Conservation (phyloP, 176 grass and related monocot genomes). For the Carex parvula region DNA sequence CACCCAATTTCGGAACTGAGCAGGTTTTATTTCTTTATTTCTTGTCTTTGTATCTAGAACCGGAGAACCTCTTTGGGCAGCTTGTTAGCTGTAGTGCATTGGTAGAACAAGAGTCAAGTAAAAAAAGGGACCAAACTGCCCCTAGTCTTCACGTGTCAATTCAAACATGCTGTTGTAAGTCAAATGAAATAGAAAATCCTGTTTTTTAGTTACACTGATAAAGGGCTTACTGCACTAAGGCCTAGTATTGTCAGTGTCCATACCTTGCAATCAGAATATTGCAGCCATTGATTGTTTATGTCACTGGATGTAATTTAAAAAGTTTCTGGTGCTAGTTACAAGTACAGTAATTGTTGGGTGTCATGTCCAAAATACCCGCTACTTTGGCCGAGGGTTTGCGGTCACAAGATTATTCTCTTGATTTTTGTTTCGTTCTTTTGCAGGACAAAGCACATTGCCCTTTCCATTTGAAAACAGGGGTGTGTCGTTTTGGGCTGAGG, state of each 20-base stretch:
- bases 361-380: neutral
- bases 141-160: neutral
- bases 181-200: neutral
- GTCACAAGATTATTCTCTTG: neutral
- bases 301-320: neutral
- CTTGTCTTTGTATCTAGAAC: neutral
- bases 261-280: neutral
- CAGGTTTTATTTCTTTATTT: slow-evolving; percentile 42
- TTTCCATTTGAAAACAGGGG: slow-evolving; percentile 90
- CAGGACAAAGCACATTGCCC: slow-evolving; percentile 97
- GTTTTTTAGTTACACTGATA: neutral
- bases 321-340: neutral
- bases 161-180: neutral
- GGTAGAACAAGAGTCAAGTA: neutral
- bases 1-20: slow-evolving; percentile 98
- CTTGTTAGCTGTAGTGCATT: neutral
- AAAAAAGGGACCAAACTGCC: neutral
- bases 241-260: neutral
- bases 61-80: neutral
- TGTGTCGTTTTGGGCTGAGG: slow-evolving; percentile 79
- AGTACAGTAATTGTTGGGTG: neutral
- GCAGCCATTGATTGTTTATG: neutral
- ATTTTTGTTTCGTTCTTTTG: slow-evolving; percentile 29
- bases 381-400: neutral
- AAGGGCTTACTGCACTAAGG: neutral